Evolutionary conservation across 495 filamentous ascomycete species (phyloP).

Genomic region (Xylaria bambusicola): DNA sequence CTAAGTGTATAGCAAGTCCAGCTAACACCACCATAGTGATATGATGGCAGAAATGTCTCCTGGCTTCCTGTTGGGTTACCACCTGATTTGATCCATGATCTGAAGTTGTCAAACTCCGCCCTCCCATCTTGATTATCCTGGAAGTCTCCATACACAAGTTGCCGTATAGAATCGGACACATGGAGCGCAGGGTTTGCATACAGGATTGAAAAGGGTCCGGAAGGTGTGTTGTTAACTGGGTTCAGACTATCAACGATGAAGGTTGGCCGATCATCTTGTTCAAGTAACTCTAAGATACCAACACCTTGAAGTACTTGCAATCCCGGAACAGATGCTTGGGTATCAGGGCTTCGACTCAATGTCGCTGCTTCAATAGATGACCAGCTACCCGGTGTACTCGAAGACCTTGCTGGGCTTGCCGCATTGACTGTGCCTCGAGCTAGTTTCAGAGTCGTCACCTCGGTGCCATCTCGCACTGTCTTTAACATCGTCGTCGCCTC

Average conservation of each 20-base stretch:
- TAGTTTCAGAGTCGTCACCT: conserved; percentile 66
- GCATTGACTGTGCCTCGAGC: conserved; percentile 59
- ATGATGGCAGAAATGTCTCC: conserved; percentile 49
- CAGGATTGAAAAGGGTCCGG: conserved; percentile 53
- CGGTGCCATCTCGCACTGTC: conserved; percentile 47
- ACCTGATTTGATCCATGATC: conserved; percentile 60
- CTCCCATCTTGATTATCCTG: conserved; percentile 37
- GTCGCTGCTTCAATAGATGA: conserved; percentile 44
- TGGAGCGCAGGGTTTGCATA: conserved; percentile 63
- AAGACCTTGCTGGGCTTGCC: conserved; percentile 49
- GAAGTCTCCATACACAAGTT: conserved; percentile 49
- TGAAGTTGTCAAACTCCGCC: conserved; percentile 57
- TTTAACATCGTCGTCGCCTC: conserved; percentile 62
- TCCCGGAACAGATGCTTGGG: conserved; percentile 37
- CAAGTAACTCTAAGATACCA: conserved; percentile 64
- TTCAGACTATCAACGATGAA: conserved; percentile 67
- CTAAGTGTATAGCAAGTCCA: conserved; percentile 67
- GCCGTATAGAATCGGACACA: conserved; percentile 47
- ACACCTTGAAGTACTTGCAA: conserved; percentile 56
- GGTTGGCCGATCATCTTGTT: conserved; percentile 66
- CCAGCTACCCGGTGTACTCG: conserved; percentile 50
- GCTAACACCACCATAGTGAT: conserved; percentile 56
- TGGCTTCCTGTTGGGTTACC: conserved; percentile 47
- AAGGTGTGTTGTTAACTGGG: conserved; percentile 48
- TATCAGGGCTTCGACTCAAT: conserved; percentile 45